Conservation (phyloP, 2,329 filamentous ascomycete genomes). For the Macroventuria anomochaeta region DNA sequence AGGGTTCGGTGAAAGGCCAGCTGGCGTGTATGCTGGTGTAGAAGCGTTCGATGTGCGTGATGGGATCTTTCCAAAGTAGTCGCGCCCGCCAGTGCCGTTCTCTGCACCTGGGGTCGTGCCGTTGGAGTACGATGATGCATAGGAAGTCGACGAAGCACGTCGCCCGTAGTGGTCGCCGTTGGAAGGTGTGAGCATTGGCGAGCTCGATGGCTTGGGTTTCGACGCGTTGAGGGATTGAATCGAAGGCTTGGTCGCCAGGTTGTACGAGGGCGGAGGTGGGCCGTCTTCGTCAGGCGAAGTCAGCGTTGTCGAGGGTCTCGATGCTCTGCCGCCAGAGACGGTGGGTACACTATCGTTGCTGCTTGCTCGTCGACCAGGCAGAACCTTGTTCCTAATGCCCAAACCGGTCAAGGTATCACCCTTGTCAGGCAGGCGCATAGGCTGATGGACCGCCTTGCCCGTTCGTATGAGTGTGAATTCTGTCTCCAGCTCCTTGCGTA, state of each 20-base stretch:
- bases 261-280: constrained; percentile 33
- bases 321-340: constrained; percentile 37
- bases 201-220: constrained; percentile 45
- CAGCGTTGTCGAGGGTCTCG: constrained; percentile 33
- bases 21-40: constrained; percentile 29
- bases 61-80: constrained; percentile 53
- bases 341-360: constrained; percentile 48
- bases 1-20: constrained; percentile 50
- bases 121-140: constrained; percentile 40
- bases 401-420: constrained; percentile 55
- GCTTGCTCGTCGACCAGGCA: constrained; percentile 35
- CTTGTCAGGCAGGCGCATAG: constrained; percentile 59
- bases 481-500: constrained; percentile 70
- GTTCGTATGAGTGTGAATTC: constrained; percentile 66
- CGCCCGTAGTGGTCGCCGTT: constrained; percentile 41
- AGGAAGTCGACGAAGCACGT: constrained; percentile 41
- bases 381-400: constrained; percentile 55
- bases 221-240: constrained; percentile 42
- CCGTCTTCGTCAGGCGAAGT: constrained; percentile 37
- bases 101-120: constrained; percentile 21
- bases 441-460: constrained; percentile 69
- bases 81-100: constrained; percentile 33
- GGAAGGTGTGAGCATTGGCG: constrained; percentile 41
- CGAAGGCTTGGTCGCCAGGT: constrained; percentile 45
- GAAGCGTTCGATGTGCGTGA: constrained; percentile 47